A percentile compares a stretch with the other conserved stretches of the same genome.
phyloP scores from a whole-genome alignment of 768 basidiomycete genomes.

The Mrakia hoshinonis region DNA sequence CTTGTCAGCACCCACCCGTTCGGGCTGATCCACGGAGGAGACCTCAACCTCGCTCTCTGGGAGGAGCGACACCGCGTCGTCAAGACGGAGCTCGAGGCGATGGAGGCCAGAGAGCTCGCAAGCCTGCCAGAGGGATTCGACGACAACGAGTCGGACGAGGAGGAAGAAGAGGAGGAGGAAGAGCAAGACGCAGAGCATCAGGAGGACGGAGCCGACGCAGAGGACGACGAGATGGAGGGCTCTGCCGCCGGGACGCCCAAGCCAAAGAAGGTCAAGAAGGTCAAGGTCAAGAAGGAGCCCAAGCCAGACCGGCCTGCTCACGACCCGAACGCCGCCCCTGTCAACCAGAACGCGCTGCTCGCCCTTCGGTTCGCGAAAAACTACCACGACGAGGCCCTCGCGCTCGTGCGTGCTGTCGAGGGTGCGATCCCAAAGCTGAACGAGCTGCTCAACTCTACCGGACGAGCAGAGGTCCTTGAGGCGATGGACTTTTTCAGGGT shows the following conservation, averaged over 20 bases:
- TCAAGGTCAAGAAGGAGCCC: conserved; percentile 47
- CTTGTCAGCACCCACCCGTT: conserved; percentile 83
- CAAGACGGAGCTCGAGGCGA: conserved; percentile 55
- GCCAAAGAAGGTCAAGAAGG: conserved; percentile 29
- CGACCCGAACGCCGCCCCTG: conserved; percentile 27
- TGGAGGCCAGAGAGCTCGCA: conserved; percentile 55
- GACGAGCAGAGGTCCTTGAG: conserved; percentile 46
- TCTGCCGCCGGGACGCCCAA: conserved; percentile 10
- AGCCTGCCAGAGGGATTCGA: conserved; percentile 33
- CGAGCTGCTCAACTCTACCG: conserved; percentile 70
- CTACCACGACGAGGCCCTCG: conserved; percentile 75
- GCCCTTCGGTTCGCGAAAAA: conserved; percentile 67
- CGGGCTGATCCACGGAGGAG: conserved; percentile 71
- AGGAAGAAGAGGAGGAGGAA: conserved; percentile 32
- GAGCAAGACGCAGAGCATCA: conserved; percentile 44
- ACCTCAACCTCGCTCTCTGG: conserved; percentile 63
- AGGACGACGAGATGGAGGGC: conserved; percentile 38
- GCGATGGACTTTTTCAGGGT: conserved; percentile 69
- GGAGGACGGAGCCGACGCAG: conserved; percentile 41
- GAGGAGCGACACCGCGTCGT: conserved; percentile 60
- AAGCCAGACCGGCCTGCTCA: conserved; percentile 48
- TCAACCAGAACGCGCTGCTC: conserved; percentile 58
- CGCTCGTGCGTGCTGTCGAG: conserved; percentile 66
- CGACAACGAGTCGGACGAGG: conserved; percentile 41
- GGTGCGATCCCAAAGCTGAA: conserved; percentile 61